Conservation (phyloP, 2,329 filamentous ascomycete genomes). For the Xenoacremonium recifei region DNA sequence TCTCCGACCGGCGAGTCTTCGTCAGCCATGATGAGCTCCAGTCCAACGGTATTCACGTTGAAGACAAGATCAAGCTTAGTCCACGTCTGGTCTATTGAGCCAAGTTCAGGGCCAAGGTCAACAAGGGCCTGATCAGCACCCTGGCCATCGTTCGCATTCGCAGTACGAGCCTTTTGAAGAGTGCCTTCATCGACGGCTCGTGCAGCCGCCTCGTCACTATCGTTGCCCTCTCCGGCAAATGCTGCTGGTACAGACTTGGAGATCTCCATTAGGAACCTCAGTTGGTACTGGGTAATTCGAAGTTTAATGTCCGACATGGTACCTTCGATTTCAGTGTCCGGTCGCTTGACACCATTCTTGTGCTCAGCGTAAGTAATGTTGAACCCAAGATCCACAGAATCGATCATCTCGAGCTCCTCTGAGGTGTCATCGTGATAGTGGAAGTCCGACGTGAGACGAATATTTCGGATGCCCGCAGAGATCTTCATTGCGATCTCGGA, state of each 20-base stretch:
- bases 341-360: slow-evolving; percentile 69
- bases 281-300: slow-evolving; percentile 82
- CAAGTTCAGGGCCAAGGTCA: slow-evolving; percentile 68
- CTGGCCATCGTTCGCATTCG: slow-evolving; percentile 28
- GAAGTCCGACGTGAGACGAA: slow-evolving; percentile 85
- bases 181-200: slow-evolving; percentile 66
- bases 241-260: slow-evolving; percentile 84
- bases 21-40: slow-evolving; percentile 80
- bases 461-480: slow-evolving; percentile 86
- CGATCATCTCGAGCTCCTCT: slow-evolving; percentile 94
- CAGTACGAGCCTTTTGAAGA: slow-evolving; percentile 47
- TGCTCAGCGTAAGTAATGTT: slow-evolving; percentile 92
- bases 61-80: slow-evolving; percentile 93
- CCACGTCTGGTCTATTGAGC: slow-evolving; percentile 70
- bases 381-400: slow-evolving; percentile 93
- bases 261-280: slow-evolving; percentile 85
- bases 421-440: slow-evolving; percentile 69
- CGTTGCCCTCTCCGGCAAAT: slow-evolving; percentile 68
- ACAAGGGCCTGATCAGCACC: slow-evolving; percentile 42
- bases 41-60: slow-evolving; percentile 79
- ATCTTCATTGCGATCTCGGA: slow-evolving; percentile 84
- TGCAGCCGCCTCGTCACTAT: slow-evolving; percentile 70
- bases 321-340: slow-evolving; percentile 88
- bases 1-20: slow-evolving; percentile 77
- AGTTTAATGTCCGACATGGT: slow-evolving; percentile 93